A percentile compares a stretch with the other conserved stretches of the same genome.
Evolutionary conservation across 139 green algal genomes (phyloP).

Genomic region (Chlorella vulgaris): DNA sequence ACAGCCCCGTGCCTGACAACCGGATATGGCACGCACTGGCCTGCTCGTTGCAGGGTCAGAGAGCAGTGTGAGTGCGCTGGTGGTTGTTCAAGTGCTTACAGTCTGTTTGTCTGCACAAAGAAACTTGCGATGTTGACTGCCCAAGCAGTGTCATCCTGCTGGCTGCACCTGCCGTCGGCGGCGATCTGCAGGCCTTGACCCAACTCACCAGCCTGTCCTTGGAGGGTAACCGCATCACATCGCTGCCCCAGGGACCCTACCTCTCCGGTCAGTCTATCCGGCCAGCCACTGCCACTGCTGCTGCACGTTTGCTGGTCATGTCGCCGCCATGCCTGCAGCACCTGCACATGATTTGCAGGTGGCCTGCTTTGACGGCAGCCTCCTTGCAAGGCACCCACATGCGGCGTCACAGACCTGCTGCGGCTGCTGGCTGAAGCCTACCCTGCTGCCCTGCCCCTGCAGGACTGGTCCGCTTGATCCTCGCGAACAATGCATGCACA

Average conservation of each 20-base stretch:
- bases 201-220: neutral
- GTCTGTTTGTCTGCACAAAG: neutral
- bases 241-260: neutral
- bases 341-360: too few species aligned
- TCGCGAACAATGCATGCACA: neutral
- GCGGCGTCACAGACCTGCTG: neutral
- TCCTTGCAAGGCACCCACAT: too few species aligned
- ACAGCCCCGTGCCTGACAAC: too few species aligned
- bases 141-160: neutral
- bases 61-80: neutral
- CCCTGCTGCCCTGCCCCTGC: neutral
- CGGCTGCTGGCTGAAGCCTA: too few species aligned
- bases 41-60: neutral
- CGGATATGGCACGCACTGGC: too few species aligned
- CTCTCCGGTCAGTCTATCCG: neutral
- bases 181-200: neutral
- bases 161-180: too few species aligned
- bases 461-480: neutral
- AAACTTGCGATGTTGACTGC: neutral
- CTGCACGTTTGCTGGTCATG: too few species aligned
- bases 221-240: conserved; percentile 8
- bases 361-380: too few species aligned
- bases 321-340: too few species aligned
- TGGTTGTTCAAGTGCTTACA: neutral
- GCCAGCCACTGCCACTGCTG: neutral